These are phyloP conservation scores for Mortierella polycephala DNA, from an alignment of 371 early-diverging fungal genomes.

Conservation along the genomic window DNA sequence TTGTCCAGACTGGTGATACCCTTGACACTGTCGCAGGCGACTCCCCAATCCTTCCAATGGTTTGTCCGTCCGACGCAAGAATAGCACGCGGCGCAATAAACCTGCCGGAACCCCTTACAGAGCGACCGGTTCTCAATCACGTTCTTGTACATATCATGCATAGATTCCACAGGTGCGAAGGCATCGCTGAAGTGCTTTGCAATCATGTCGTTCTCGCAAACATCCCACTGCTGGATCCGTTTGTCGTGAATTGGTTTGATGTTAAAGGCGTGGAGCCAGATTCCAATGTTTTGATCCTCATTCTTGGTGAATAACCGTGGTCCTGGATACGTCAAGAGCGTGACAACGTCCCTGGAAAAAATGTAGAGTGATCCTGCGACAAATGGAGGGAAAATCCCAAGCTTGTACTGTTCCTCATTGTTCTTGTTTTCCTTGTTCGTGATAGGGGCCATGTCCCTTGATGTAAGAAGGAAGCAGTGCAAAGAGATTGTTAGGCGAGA, in stretches of 20 bases:
- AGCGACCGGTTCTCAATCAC: slow-evolving; percentile 50
- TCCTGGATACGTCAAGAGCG: slow-evolving; percentile 55
- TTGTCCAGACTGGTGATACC: slow-evolving; percentile 59
- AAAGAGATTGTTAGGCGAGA: background rate
- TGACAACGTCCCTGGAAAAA: slow-evolving; percentile 64
- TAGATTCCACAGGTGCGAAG: slow-evolving; percentile 39
- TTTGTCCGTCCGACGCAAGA: slow-evolving; percentile 63
- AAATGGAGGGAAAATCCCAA: slow-evolving; percentile 68
- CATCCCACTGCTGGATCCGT: slow-evolving; percentile 65
- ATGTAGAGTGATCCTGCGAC: slow-evolving; percentile 66
- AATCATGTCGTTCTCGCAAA: slow-evolving; percentile 68
- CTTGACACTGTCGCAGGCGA: slow-evolving; percentile 62
- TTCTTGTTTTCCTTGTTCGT: slow-evolving; percentile 58
- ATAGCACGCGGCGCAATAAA: slow-evolving; percentile 66
- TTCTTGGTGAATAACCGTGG: slow-evolving; percentile 62
- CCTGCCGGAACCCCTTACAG: slow-evolving; percentile 58
- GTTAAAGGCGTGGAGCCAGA: slow-evolving; percentile 70
- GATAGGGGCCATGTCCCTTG: slow-evolving; percentile 56
- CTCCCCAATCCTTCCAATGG: slow-evolving; percentile 64
- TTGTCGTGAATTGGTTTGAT: slow-evolving; percentile 66
- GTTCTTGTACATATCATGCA: slow-evolving; percentile 64
- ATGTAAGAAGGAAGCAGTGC: background rate
- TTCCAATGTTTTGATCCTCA: slow-evolving; percentile 64
- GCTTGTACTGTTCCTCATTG: slow-evolving; percentile 57
- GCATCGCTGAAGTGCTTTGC: slow-evolving; percentile 60